phyloP scores from a whole-genome alignment of 208 protist genomes.

The Trypanosoma melophagium region DNA sequence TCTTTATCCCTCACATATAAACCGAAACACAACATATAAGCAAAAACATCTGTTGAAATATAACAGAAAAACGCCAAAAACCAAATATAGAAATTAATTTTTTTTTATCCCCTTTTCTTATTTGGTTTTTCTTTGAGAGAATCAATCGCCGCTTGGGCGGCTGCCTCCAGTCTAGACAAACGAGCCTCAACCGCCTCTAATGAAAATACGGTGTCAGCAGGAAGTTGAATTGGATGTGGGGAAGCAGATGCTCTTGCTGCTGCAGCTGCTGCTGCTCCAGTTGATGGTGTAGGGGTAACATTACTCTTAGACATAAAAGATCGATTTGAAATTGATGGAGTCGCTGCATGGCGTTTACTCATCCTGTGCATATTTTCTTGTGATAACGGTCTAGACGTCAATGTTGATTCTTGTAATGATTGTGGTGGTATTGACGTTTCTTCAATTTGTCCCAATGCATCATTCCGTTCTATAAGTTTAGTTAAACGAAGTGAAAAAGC shows the following conservation, averaged over 20 bases:
- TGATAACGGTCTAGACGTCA: too few species aligned
- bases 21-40: too few species aligned
- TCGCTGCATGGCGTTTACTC: too few species aligned
- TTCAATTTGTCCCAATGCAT: background rate
- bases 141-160: constrained; percentile 20
- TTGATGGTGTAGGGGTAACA: constrained; percentile 1
- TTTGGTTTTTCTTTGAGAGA: constrained; percentile 11
- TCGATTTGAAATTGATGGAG: background rate
- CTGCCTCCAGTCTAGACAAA: constrained; percentile 40
- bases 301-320: background rate
- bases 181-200: constrained; percentile 62
- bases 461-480: constrained; percentile 38
- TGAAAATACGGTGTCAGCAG: constrained; percentile 39
- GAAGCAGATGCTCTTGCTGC: constrained; percentile 10
- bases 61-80: too few species aligned
- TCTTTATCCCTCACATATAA: too few species aligned
- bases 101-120: constrained; percentile 7
- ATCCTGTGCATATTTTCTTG: too few species aligned
- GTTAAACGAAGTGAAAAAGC: constrained; percentile 57
- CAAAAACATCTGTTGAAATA: too few species aligned
- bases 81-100: too few species aligned
- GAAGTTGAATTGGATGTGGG: constrained; percentile 27
- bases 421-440: background rate
- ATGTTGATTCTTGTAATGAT: background rate
- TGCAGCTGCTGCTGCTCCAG: background rate